These are phyloP conservation scores for Paecilomyces dactylethromorphus DNA, from an alignment of 2,329 filamentous ascomycete species.

Conservation along the genomic window DNA sequence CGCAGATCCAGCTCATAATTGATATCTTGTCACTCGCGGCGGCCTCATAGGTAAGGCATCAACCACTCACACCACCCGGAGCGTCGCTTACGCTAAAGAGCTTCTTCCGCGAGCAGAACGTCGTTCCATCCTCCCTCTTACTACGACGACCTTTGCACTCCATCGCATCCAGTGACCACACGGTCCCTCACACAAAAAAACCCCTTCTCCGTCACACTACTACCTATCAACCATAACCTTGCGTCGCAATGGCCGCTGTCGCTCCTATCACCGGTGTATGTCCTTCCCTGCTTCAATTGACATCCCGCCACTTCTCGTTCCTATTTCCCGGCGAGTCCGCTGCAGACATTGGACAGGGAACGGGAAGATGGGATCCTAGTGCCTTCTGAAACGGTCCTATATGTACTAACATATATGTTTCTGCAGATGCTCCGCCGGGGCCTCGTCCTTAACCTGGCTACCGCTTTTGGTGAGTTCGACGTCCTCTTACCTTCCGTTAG, in stretches of 20 bases:
- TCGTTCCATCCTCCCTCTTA: constrained; percentile 4
- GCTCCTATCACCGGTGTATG: constrained; percentile 44
- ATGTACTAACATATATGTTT: neutral
- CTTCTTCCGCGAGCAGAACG: constrained; percentile 21
- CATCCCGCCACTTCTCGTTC: neutral
- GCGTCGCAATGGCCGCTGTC: constrained; percentile 35
- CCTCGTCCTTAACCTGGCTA: constrained; percentile 60
- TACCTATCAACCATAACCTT: constrained; percentile 2
- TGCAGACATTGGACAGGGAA: neutral
- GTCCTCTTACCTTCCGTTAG: constrained; percentile 1
- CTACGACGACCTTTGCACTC: neutral
- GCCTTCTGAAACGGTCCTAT: neutral
- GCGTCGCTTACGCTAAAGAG: constrained; percentile 31
- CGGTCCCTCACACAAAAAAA: neutral
- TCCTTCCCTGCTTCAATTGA: constrained; percentile 8
- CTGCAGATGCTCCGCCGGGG: constrained; percentile 58
- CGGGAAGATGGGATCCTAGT: neutral
- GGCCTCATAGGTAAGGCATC: constrained; percentile 1
- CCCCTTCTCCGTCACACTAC: neutral
- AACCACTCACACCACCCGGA: constrained; percentile 18
- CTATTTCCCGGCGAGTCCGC: neutral
- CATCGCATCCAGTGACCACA: neutral
- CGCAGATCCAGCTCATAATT: neutral
- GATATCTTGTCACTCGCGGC: neutral
- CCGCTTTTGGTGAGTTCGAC: constrained; percentile 54